Evolutionary conservation across 768 basidiomycete species (phyloP).

Genomic region (Podaxis mareebaensis): DNA sequence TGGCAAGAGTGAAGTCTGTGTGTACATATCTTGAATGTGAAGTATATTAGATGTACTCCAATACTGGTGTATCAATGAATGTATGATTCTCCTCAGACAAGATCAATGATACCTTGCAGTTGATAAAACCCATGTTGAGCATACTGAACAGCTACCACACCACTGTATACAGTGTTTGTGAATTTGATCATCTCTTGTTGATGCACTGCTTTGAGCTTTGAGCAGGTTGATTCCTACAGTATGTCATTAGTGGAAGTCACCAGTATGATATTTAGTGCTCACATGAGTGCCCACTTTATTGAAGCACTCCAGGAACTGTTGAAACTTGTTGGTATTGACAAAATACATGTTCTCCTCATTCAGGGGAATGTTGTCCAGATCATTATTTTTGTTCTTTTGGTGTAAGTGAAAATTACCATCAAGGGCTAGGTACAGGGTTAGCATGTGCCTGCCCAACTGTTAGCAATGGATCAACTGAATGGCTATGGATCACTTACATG

Average conservation of each 20-base stretch:
- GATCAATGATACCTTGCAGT: conserved; percentile 25
- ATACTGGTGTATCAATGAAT: conserved; percentile 2
- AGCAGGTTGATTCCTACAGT: conserved; percentile 24
- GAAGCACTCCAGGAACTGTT: conserved; percentile 19
- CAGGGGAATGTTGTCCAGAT: conserved; percentile 22
- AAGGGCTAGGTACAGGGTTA: too few relatives aligned
- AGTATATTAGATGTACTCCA: neutral
- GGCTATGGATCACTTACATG: too few relatives aligned
- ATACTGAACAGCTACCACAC: conserved; percentile 30
- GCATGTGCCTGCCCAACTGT: too few relatives aligned
- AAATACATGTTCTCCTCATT: conserved; percentile 28
- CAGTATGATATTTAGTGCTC: too few relatives aligned
- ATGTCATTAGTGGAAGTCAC: neutral
- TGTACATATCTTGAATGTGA: conserved; percentile 20
- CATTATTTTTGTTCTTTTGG: too few relatives aligned
- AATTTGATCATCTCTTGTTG: conserved; percentile 23
- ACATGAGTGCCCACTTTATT: too few relatives aligned
- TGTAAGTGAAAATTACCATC: too few relatives aligned
- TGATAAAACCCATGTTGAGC: conserved; percentile 29
- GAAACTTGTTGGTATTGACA: conserved; percentile 19
- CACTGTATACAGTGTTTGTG: conserved; percentile 21
- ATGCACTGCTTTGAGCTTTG: conserved; percentile 25
- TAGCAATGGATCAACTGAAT: too few relatives aligned
- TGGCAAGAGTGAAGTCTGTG: conserved; percentile 26
- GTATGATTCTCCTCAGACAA: conserved; percentile 29